phyloP scores from a whole-genome alignment of 768 basidiomycete species.

The Boletus vinaceobasis region DNA sequence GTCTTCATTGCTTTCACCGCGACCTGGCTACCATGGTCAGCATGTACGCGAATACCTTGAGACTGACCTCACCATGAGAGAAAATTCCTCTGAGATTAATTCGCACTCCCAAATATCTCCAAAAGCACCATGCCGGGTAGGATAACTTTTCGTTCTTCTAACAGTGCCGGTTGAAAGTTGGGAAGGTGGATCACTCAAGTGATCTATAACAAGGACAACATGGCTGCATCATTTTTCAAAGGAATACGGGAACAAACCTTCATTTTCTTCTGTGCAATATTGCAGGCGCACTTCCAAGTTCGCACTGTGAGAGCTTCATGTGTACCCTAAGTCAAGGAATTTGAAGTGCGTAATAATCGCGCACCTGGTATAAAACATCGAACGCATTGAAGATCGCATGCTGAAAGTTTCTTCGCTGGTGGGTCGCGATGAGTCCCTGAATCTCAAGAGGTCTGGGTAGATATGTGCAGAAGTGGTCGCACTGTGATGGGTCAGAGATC shows the following conservation, averaged over 20 bases:
- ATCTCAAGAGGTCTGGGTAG: neutral
- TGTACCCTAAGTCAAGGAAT: neutral
- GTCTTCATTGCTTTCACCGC: constrained; percentile 21
- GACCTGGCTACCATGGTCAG: constrained; percentile 7
- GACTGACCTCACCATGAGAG: constrained; percentile 4
- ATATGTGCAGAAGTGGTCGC: neutral
- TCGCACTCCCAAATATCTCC: constrained; percentile 27
- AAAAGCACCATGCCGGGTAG: constrained; percentile 11
- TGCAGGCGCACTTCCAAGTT: constrained; percentile 5
- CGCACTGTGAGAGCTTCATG: constrained; percentile 11
- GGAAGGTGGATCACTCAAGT: constrained; percentile 5
- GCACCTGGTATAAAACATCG: constrained; percentile 10
- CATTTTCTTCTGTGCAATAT: constrained; percentile 1
- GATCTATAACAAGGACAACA: neutral
- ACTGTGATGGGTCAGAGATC: too few relatives aligned
- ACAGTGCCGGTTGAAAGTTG: neutral
- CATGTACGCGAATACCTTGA: neutral
- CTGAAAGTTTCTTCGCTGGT: constrained; percentile 1
- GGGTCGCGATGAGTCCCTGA: neutral
- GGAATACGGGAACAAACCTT: constrained; percentile 2
- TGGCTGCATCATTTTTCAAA: neutral
- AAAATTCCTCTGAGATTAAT: constrained; percentile 3
- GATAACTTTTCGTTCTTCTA: neutral
- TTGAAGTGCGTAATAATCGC: neutral
- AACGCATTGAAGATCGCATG: neutral